Evolutionary conservation across 805 yeast genomes (phyloP).

Genomic region (Zygoascus bituminiphila): DNA sequence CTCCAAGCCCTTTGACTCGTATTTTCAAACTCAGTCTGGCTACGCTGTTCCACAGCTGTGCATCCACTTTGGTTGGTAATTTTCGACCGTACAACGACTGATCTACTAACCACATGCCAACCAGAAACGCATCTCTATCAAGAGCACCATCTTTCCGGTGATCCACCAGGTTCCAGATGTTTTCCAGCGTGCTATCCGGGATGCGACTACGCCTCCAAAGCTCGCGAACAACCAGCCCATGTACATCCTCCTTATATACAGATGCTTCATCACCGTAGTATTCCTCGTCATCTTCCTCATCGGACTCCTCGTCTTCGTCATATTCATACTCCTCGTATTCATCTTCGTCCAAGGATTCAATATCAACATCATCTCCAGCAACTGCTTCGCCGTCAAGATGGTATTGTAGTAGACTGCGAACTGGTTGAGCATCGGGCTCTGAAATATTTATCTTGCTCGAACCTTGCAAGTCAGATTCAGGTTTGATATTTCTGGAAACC

Average conservation of each 20-base stretch:
- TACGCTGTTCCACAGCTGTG: conserved; percentile 75
- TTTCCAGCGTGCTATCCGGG: conserved; percentile 60
- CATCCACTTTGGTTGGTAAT: conserved; percentile 61
- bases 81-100: conserved; percentile 93
- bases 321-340: conserved; percentile 13
- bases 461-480: not conserved
- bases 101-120: conserved; percentile 98
- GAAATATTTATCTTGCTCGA: no score
- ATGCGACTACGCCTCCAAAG: conserved; percentile 76
- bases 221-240: conserved; percentile 60
- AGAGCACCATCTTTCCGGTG: conserved; percentile 55
- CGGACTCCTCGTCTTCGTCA: conserved; percentile 11
- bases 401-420: not conserved
- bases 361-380: conserved; percentile 1
- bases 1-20: conserved; percentile 18
- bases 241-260: conserved; percentile 30
- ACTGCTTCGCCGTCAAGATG: not conserved
- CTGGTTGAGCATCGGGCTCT: not conserved
- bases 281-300: conserved; percentile 21
- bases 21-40: conserved; percentile 34
- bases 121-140: conserved; percentile 72
- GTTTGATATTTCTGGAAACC: not conserved
- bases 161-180: conserved; percentile 58
- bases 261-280: conserved; percentile 8
- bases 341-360: conserved; percentile 10